Evolutionary conservation across 73 alveolate species (phyloP).

Genomic region (Stentor roeselii): DNA sequence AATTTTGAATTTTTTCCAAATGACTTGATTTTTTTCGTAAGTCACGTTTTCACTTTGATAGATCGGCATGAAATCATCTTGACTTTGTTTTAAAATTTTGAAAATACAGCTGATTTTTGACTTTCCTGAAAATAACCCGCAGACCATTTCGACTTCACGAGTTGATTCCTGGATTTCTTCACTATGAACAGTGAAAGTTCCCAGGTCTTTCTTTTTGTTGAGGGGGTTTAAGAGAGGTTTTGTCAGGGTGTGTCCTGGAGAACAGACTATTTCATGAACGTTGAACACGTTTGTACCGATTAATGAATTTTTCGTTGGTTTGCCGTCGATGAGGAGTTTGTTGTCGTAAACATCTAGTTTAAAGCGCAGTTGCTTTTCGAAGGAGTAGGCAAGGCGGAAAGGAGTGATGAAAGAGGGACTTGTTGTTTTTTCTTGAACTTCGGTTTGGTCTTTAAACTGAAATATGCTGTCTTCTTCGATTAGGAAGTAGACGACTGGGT

Average conservation of each 20-base stretch:
- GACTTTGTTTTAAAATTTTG: slow-evolving; percentile 29
- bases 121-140: slow-evolving; percentile 31
- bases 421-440: slow-evolving; percentile 62
- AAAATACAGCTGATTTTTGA: slow-evolving; percentile 29
- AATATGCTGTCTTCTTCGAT: slow-evolving; percentile 44
- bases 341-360: slow-evolving; percentile 55
- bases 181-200: slow-evolving; percentile 30
- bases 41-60: slow-evolving; percentile 44
- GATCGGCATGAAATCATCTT: slow-evolving; percentile 26
- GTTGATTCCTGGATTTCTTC: slow-evolving; percentile 46
- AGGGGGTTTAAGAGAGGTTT: slow-evolving; percentile 45
- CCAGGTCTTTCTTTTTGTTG: slow-evolving; percentile 38
- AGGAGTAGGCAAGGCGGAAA: slow-evolving; percentile 57
- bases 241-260: slow-evolving; percentile 39
- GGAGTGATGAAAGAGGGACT: slow-evolving; percentile 71
- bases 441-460: slow-evolving; percentile 75
- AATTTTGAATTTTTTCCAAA: slow-evolving; percentile 54
- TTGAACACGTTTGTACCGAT: slow-evolving; percentile 64
- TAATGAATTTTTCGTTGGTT: slow-evolving; percentile 43
- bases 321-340: slow-evolving; percentile 59
- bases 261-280: slow-evolving; percentile 64
- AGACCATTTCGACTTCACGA: slow-evolving; percentile 39
- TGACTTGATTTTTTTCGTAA: slow-evolving; percentile 37
- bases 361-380: slow-evolving; percentile 63
- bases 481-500: slow-evolving; percentile 52